phyloP scores from a whole-genome alignment of 179 eudicot genomes.

The Actinidia arguta region DNA sequence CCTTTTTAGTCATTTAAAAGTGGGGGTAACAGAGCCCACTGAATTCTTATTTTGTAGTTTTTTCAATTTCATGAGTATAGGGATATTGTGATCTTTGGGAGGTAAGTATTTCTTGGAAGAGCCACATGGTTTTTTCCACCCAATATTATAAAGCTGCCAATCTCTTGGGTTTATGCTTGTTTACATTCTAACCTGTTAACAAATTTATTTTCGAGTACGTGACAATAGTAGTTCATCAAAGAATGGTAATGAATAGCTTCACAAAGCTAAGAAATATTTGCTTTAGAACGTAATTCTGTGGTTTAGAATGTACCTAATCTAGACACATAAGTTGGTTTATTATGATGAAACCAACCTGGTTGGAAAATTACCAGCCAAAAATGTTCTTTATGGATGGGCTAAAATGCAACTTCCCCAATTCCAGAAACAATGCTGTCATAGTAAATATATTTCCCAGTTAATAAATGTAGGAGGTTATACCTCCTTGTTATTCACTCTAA shows the following conservation, averaged over 20 bases:
- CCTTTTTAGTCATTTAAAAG: background rate
- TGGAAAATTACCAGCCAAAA: background rate
- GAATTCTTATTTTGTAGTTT: background rate
- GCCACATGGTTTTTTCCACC: background rate
- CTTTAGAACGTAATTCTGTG: background rate
- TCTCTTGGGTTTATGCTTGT: background rate
- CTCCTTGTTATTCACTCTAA: background rate
- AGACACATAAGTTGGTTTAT: background rate
- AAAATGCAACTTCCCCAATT: background rate
- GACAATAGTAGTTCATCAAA: background rate
- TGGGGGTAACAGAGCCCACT: background rate
- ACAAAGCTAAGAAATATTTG: background rate
- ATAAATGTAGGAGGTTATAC: background rate
- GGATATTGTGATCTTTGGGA: background rate
- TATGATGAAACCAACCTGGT: background rate
- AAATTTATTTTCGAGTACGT: background rate
- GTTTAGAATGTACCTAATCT: slow-evolving; percentile 1
- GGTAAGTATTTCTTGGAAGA: background rate
- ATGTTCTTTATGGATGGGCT: background rate
- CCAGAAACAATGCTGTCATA: too few species aligned
- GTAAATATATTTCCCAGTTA: background rate
- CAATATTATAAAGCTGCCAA: background rate
- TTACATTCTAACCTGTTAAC: background rate
- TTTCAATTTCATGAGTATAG: background rate
- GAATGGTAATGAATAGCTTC: background rate